phyloP scores from a whole-genome alignment of 2,329 filamentous ascomycete species.

The Aspergillus awamori region DNA sequence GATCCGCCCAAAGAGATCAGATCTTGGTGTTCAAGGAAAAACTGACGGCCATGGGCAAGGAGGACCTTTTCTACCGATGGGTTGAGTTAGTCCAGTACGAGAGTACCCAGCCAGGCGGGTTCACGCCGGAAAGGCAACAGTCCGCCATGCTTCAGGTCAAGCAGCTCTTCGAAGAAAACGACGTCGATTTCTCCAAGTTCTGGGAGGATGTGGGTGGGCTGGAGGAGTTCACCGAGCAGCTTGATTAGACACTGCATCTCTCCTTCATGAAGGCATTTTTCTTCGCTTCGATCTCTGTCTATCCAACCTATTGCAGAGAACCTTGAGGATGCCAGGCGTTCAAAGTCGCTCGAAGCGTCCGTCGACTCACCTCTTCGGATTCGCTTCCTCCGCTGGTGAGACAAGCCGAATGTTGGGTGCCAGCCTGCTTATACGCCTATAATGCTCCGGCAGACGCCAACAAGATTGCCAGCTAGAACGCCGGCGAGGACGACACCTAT shows the following conservation, averaged over 20 bases:
- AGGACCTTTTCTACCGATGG: slow-evolving; percentile 88
- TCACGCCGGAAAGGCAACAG: slow-evolving; percentile 72
- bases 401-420: too few species aligned
- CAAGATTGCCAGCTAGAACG: too few species aligned
- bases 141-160: slow-evolving; percentile 73
- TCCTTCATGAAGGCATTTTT: too few species aligned
- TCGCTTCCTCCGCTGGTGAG: too few species aligned
- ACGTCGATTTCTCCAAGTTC: slow-evolving; percentile 80
- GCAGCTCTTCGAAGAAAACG: slow-evolving; percentile 71
- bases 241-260: slow-evolving; percentile 37
- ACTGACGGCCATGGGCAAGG: slow-evolving; percentile 75
- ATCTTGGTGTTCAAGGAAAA: slow-evolving; percentile 80
- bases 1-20: slow-evolving; percentile 58
- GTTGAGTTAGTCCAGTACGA: slow-evolving; percentile 91
- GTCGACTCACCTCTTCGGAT: too few species aligned
- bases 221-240: slow-evolving; percentile 55
- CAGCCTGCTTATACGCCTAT: too few species aligned
- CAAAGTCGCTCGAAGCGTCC: too few species aligned
- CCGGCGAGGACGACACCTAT: too few species aligned
- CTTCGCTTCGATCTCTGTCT: too few species aligned
- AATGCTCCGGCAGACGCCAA: too few species aligned
- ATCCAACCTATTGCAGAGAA: too few species aligned
- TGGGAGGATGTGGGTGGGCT: slow-evolving; percentile 71
- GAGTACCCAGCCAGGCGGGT: slow-evolving; percentile 75
- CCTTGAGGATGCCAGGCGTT: too few species aligned